Evolutionary conservation across 129 eudicot species (phyloP), one percentile per base, ranked within the genome.

Genomic region (Chrysanthemum makinoi): DNA sequence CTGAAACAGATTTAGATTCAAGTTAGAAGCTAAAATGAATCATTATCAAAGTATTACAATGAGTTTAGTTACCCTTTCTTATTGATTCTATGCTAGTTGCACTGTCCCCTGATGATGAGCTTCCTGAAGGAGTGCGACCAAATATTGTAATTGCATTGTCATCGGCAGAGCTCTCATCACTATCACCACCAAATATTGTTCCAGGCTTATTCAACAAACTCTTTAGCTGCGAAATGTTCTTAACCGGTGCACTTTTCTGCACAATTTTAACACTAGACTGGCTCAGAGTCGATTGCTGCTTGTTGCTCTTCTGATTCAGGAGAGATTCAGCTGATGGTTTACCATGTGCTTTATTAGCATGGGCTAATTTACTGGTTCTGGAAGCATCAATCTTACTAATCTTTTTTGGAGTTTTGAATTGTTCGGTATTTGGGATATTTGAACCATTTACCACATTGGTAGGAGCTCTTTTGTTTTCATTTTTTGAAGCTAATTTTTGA

Each of bases 131-230:
- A 62, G 82, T 74, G 60, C 52, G 75, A 22, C 24, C 24, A 22
- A 22, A 22, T 22, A 22, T 47, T 55, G 47, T 51, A 65, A 28
- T 43, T 57, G 67, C 78, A 64, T 72, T 81, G 47, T 81, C 89
- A 79, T 77, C 80, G 44, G 70, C 74, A 69, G 89, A 84, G 80
- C 84, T 87, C 39, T 73, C 77, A 52, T 82, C 77, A 73, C 82
- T 82, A 49, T 24, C 84, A 80, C 85, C 88, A 53, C 75, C 82
- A 80, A 89, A 89, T 35, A 85, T 76, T 17, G 81, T 30, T 2
- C 85, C 81, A n/a, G 88, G 77, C 47, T 78, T 78, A 59, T 62
- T 39, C 51, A 85, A 66, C 68, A 87, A 75, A 49, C 80, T 74
- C 73, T 86, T 91, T 20, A 48, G 74, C 58, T 30, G 69, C 11